Evolutionary conservation across 257 asterid species (phyloP).

Genomic region (Mentha longifolia): DNA sequence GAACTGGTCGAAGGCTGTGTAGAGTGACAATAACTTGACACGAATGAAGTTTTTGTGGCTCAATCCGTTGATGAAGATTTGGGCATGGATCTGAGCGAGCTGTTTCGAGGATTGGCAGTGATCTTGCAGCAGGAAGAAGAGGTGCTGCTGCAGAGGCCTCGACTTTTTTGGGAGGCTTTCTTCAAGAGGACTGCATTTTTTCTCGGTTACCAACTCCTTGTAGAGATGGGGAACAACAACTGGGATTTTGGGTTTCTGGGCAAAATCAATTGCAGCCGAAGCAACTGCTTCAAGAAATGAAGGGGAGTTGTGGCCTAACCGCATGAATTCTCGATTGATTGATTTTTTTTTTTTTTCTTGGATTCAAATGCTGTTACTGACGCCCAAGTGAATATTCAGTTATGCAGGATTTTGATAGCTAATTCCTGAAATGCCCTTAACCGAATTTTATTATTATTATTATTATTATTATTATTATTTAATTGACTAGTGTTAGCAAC

Average conservation of each 20-base stretch:
- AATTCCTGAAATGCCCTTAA: no score
- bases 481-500: no score
- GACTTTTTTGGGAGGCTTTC: conserved; percentile 39
- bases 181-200: conserved; percentile 43
- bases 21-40: conserved; percentile 55
- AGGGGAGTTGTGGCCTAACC: background rate
- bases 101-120: conserved; percentile 53
- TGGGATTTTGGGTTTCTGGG: background rate
- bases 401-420: no score
- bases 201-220: background rate
- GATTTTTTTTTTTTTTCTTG: background rate
- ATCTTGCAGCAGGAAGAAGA: conserved; percentile 53
- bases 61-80: conserved; percentile 55
- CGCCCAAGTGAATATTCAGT: background rate
- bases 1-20: conserved; percentile 48
- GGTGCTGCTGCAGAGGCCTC: conserved; percentile 57
- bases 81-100: conserved; percentile 66
- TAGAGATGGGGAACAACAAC: background rate
- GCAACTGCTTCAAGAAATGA: background rate
- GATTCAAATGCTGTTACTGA: background rate
- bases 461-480: no score
- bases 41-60: conserved; percentile 65
- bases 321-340: background rate
- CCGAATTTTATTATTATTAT: no score
- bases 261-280: background rate